Base-by-base conservation (phyloP, 305 asterid species). In the Coffea humblotiana region DNA sequence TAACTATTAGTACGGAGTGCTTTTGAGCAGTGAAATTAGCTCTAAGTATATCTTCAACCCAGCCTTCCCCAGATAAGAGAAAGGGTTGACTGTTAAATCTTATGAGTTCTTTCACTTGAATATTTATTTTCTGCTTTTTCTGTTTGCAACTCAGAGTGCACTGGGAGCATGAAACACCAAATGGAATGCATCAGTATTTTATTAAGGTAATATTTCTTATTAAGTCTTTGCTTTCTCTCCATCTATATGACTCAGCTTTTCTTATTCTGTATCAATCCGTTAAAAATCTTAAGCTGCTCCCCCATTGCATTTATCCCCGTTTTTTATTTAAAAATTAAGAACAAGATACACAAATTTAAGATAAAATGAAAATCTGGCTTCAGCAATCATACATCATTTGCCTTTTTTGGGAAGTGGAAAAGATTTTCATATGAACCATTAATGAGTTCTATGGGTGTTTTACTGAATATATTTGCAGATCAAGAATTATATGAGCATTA, bases 171-270 rank as follows among this genome's bases (percentile, higher is more conserved):
- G 84, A 78, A 79, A 81, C 78, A 63, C 97, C 92, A 45, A 86
- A 83, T 88, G 99, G 99, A 37, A 84, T 89, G 79, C 94, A 92
- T 87, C 97, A 94, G 85, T 94, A 94, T 85, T 96, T 94, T 83
- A 69, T 91, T 81, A 96, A 94, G 96, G 99, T 92, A 76, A 84
- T 86, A 75, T 21, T 69, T 71, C 37, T 3, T 60, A 61, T 64
- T 29, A 72, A 63, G 23, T 40, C 47, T 52, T 76, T 69, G 43
- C 65, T 75, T 27, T 27, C 19, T 68, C 79, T 63, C 77, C 40
- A 47, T 70, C 67, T 11, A 6, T 12, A 19, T 67, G 63, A n/a
- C 54, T 48, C 21, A 21, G 35, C 61, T 67, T 69, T 48, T 37
- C n/a, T 35, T 19, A 10, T 35, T 40, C 65, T 45, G 43, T 52